A percentile compares a stretch with the other conserved stretches of the same genome.
These are phyloP conservation scores for Platanus orientalis DNA, from an alignment of 164 flowering plant genomes.

Conservation along the genomic window DNA sequence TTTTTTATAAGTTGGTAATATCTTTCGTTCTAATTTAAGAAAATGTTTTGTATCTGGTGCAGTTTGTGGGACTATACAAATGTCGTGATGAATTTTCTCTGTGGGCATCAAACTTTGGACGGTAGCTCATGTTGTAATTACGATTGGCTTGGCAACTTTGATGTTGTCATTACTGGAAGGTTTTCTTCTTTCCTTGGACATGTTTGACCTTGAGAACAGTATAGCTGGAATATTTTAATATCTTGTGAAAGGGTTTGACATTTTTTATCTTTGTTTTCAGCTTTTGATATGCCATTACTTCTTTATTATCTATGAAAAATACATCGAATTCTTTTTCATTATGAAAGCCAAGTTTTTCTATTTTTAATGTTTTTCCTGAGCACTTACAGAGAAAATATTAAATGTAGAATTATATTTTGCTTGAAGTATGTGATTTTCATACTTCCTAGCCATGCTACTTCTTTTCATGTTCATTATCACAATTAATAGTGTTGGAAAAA, in stretches of 20 bases:
- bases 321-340: no score
- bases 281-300: not conserved
- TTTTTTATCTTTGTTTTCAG: not conserved
- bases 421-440: no score
- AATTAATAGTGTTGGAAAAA: no score
- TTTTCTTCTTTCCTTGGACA: slow-evolving; percentile 24
- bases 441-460: no score
- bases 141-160: slow-evolving; percentile 88
- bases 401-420: no score
- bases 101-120: slow-evolving; percentile 34
- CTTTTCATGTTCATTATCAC: no score
- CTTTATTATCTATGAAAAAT: not conserved
- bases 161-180: slow-evolving; percentile 98
- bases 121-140: slow-evolving; percentile 38
- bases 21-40: not conserved
- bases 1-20: not conserved
- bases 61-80: slow-evolving; percentile 98
- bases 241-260: no score
- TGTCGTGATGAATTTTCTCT: slow-evolving; percentile 93
- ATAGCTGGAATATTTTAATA: not conserved
- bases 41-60: slow-evolving; percentile 28
- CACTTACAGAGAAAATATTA: no score
- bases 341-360: no score
- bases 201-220: not conserved
- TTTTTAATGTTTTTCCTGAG: no score